A percentile compares a stretch with the other conserved stretches of the same genome.
Evolutionary conservation across 176 grass and related monocot genomes (phyloP).

Genomic region (bread wheat (Triticum aestivum)): DNA sequence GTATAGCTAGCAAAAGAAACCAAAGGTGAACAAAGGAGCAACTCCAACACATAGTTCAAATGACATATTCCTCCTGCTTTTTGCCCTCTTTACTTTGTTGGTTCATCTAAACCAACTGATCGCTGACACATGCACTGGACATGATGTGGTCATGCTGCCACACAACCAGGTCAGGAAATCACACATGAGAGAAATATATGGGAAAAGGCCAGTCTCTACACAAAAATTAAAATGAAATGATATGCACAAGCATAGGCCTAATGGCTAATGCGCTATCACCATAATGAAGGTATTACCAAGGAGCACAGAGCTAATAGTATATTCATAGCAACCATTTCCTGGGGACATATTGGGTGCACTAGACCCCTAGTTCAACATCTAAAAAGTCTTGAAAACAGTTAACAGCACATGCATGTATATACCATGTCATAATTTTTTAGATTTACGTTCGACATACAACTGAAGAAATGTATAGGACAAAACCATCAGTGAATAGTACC

Average conservation of each 20-base stretch:
- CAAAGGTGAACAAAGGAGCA: neutral
- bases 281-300: conserved; percentile 4
- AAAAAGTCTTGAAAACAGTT: neutral
- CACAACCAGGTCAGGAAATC: neutral
- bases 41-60: neutral
- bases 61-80: conserved; percentile 2
- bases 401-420: neutral
- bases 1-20: neutral
- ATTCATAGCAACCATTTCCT: neutral
- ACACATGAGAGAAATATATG: neutral
- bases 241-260: neutral
- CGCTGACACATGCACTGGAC: neutral
- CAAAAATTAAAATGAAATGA: neutral
- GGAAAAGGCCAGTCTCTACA: too few species aligned
- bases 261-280: neutral
- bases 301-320: neutral
- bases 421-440: neutral
- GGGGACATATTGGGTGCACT: neutral
- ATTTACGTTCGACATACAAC: neutral
- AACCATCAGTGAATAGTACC: neutral
- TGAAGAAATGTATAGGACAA: neutral
- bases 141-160: neutral
- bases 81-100: neutral
- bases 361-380: neutral
- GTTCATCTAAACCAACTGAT: neutral